These are phyloP conservation scores for Tolypocladium tundrense DNA, from an alignment of 2,329 filamentous ascomycete species.

Conservation along the genomic window DNA sequence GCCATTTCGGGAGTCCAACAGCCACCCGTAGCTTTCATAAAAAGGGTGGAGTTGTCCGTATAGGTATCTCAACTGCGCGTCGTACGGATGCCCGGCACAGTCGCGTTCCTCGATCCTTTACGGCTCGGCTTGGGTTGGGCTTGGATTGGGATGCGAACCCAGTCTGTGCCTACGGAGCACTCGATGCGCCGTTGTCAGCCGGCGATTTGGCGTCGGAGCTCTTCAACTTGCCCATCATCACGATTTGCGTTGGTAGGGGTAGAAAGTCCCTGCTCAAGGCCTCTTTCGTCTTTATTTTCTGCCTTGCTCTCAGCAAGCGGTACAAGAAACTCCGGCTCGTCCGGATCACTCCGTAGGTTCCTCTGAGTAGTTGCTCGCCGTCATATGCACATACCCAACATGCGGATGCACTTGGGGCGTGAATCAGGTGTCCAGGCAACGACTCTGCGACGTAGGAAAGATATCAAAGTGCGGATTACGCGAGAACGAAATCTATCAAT, in stretches of 20 bases:
- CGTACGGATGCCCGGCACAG: not conserved
- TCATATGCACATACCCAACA: not conserved
- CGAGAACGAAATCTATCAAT: not conserved
- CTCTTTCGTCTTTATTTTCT: not conserved
- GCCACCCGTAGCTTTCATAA: too few relatives aligned
- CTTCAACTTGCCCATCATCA: not conserved
- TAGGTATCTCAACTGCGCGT: too few relatives aligned
- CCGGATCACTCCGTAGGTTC: not conserved
- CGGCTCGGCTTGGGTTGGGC: not conserved
- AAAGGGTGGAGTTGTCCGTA: too few relatives aligned
- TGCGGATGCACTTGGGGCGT: too few relatives aligned
- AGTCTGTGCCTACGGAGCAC: too few relatives aligned
- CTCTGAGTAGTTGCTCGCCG: not conserved
- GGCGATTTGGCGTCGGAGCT: not conserved
- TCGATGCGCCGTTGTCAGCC: not conserved
- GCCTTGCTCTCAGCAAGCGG: not conserved
- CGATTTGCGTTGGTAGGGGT: not conserved
- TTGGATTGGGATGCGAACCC: too few relatives aligned
- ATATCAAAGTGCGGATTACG: not conserved
- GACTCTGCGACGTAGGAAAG: too few relatives aligned
- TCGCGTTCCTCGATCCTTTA: not conserved
- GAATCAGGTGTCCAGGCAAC: too few relatives aligned
- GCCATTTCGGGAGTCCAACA: too few relatives aligned
- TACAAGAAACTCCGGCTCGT: not conserved
- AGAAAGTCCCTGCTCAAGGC: too few relatives aligned